phyloP scores from a whole-genome alignment of 768 basidiomycete species.

The Neoboletus magnificus region DNA sequence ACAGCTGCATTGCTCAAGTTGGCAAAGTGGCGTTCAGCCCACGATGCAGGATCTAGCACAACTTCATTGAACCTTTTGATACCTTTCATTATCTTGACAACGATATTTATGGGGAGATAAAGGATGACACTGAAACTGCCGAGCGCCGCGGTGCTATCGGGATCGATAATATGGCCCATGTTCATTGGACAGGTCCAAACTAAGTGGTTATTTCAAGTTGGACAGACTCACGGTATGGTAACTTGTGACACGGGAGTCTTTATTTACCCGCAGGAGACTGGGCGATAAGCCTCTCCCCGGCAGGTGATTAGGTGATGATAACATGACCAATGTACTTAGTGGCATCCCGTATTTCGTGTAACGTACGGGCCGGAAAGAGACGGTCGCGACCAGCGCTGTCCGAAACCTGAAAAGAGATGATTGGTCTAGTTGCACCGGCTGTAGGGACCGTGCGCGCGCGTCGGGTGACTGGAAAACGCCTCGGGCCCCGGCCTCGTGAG shows the following conservation, averaged over 20 bases:
- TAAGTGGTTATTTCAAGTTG: neutral
- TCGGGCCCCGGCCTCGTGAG: no score
- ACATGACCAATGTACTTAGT: neutral
- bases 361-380: no score
- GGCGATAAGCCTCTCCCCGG: no score
- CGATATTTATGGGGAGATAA: conserved; percentile 5
- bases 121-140: neutral
- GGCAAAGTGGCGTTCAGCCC: neutral
- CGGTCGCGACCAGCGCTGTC: neutral
- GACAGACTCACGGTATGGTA: neutral
- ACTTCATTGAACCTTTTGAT: conserved; percentile 4
- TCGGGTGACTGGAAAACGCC: no score
- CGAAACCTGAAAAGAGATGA: no score
- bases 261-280: neutral
- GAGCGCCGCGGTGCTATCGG: neutral
- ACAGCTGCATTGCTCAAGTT: conserved; percentile 7
- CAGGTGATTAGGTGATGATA: no score
- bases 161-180: neutral
- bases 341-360: no score
- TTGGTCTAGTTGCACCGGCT: no score
- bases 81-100: conserved; percentile 3
- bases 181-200: neutral
- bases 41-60: neutral
- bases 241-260: neutral
- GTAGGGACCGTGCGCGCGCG: no score